Base-by-base conservation (phyloP, 805 yeast species). In the Pichia ethanolica region DNA sequence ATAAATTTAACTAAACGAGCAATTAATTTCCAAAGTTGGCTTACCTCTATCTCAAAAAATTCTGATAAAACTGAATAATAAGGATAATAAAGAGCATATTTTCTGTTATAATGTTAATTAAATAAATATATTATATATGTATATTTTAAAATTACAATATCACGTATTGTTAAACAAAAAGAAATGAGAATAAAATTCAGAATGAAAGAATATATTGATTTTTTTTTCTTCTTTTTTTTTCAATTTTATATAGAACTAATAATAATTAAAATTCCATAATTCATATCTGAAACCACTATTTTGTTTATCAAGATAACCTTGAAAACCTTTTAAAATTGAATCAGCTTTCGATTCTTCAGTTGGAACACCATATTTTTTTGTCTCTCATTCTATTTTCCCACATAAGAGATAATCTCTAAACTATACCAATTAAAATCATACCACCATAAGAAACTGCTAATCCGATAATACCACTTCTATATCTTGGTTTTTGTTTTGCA, bases 401-500 rank as follows among this genome's bases (percentile, higher is more conserved):
- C 45, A 42, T 42, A 34, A 42, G 39, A 25, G 30, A 7, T 12
- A 42, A 42, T 42, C 45, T 42, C 7, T 42, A 42, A 3, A 11
- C 4, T 34, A 42, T 34, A 34, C 45, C 45, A 42, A 42, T 35
- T 3, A n/a, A 25, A 35, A 42, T 32, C 45, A 42, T 32, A 42
- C 45, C 45, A 14, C 37, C 37, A 42, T 42, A 42, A 7, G 10
- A 42, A 14, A 42, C 25, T 13, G 39, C 37, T 27, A 42, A 42
- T 5, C 45, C 45, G 11, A 42, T 20, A 27, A 32, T 42, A 35
- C 45, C 45, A 33, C 39, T 34, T 25, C 11, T 26, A 8, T 42
- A 42, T 42, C 45, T 42, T 34, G 45, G 45, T 3, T 25, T 35
- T 27, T 42, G 45, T 11, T 35, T 42, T 9, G 45, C n/a, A 34